Conservation (phyloP, 192 early-diverging fungal genomes). For the Spinellus fusiger region DNA sequence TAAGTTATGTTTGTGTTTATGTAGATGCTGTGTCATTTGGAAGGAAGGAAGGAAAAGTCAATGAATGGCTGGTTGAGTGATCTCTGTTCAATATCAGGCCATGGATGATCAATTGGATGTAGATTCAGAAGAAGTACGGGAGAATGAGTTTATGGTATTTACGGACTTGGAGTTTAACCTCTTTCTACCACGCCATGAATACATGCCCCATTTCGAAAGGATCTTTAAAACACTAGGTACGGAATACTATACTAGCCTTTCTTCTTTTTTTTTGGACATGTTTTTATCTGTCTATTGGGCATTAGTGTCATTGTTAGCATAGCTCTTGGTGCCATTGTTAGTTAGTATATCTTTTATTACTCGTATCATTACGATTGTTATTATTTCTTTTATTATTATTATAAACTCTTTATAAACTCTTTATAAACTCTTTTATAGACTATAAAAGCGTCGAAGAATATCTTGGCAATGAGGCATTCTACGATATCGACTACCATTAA, state of each 20-base stretch:
- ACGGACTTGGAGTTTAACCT: constrained; percentile 87
- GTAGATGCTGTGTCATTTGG: not conserved
- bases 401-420: not conserved
- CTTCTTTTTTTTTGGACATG: constrained; percentile 4
- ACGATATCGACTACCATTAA: not conserved
- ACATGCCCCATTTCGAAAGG: constrained; percentile 89
- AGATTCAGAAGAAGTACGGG: constrained; percentile 65
- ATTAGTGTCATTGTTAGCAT: too few species aligned
- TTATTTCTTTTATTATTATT: not conserved
- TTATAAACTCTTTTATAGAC: constrained; percentile 1
- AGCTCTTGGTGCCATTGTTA: too few species aligned
- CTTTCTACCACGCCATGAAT: constrained; percentile 77
- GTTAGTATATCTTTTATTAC: too few species aligned
- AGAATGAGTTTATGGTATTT: constrained; percentile 91
- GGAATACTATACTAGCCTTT: not conserved
- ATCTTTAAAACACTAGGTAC: constrained; percentile 61
- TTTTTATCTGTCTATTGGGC: too few species aligned
- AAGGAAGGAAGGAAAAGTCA: not conserved
- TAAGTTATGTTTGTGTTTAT: not conserved
- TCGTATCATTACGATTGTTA: too few species aligned
- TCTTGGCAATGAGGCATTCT: constrained; percentile 2
- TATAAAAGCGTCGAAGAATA: constrained; percentile 2
- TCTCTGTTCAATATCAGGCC: constrained; percentile 25
- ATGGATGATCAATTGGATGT: constrained; percentile 75
- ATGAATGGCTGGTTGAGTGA: not conserved